These are phyloP conservation scores for Schoenoplectus triqueter DNA, from an alignment of 202 grass and related monocot genomes.

Conservation along the genomic window DNA sequence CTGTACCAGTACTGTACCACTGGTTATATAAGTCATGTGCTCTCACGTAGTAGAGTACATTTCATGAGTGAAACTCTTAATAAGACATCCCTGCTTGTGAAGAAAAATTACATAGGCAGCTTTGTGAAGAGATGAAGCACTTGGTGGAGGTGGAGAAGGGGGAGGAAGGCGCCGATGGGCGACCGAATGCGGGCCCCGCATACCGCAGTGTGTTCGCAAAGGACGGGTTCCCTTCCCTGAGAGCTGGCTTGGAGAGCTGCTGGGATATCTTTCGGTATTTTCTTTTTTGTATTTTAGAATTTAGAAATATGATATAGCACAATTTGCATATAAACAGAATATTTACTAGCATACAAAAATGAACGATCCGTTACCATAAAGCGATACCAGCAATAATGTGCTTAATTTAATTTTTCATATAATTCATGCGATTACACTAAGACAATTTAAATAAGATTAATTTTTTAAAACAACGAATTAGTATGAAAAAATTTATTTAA, in stretches of 20 bases:
- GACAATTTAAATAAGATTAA: too few relatives aligned
- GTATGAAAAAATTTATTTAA: too few relatives aligned
- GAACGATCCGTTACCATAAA: too few relatives aligned
- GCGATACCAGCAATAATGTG: too few relatives aligned
- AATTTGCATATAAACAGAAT: neutral
- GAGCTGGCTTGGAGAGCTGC: slow-evolving; percentile 39
- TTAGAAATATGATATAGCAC: neutral
- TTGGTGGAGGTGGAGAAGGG: slow-evolving; percentile 48
- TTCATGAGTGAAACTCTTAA: neutral
- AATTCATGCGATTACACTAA: neutral
- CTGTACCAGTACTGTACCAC: neutral
- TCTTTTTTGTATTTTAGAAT: neutral
- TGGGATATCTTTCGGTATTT: slow-evolving; percentile 55
- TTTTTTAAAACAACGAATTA: too few relatives aligned
- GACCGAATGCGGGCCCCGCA: slow-evolving; percentile 42
- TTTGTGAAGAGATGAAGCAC: slow-evolving; percentile 43
- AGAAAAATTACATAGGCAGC: neutral
- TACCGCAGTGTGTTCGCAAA: slow-evolving; percentile 52
- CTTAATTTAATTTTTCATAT: too few relatives aligned
- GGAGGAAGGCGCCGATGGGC: slow-evolving; percentile 15
- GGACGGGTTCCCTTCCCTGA: slow-evolving; percentile 46
- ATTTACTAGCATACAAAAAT: neutral
- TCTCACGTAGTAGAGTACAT: neutral
- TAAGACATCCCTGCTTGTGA: neutral
- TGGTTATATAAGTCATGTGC: slow-evolving; percentile 1